A percentile compares a stretch with the other conserved stretches of the same genome.
phyloP scores from a whole-genome alignment of 169 alveolate genomes.

The Sarcocystis neurona region DNA sequence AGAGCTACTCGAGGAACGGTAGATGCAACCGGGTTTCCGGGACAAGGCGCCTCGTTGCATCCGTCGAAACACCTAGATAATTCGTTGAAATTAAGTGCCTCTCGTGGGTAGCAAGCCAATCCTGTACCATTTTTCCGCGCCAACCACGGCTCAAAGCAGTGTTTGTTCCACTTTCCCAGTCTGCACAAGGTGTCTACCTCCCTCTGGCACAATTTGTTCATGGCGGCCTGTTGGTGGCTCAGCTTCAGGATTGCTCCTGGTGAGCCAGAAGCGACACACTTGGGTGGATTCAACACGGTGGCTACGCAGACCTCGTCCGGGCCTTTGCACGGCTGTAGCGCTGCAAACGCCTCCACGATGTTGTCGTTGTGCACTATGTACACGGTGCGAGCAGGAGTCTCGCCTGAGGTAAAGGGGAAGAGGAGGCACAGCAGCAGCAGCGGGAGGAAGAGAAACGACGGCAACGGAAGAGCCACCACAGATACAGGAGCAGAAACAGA shows the following conservation, averaged over 20 bases:
- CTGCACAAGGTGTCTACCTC: conserved; percentile 3
- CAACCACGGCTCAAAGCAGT: conserved; percentile 37
- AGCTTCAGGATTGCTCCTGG: neutral
- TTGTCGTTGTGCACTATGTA: neutral
- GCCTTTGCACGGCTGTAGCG: conserved; percentile 16
- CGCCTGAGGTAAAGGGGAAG: neutral
- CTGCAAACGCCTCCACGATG: conserved; percentile 19
- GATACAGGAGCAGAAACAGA: no score
- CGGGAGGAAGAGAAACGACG: no score
- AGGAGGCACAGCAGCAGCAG: neutral
- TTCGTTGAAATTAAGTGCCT: neutral
- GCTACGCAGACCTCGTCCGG: conserved; percentile 5
- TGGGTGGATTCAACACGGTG: conserved; percentile 5
- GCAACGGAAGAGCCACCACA: no score
- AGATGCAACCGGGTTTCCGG: neutral
- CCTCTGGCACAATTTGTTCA: conserved; percentile 19
- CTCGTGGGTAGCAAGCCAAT: conserved; percentile 2
- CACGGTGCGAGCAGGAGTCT: neutral
- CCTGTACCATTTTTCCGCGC: neutral
- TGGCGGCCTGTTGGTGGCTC: conserved; percentile 12
- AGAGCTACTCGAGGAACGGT: neutral
- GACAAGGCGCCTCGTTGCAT: conserved; percentile 29
- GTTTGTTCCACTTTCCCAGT: neutral
- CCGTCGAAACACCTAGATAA: conserved; percentile 4
- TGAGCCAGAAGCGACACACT: neutral